Evolutionary conservation across 768 basidiomycete genomes (phyloP).

Genomic region (Psilocybe cyanescens): DNA sequence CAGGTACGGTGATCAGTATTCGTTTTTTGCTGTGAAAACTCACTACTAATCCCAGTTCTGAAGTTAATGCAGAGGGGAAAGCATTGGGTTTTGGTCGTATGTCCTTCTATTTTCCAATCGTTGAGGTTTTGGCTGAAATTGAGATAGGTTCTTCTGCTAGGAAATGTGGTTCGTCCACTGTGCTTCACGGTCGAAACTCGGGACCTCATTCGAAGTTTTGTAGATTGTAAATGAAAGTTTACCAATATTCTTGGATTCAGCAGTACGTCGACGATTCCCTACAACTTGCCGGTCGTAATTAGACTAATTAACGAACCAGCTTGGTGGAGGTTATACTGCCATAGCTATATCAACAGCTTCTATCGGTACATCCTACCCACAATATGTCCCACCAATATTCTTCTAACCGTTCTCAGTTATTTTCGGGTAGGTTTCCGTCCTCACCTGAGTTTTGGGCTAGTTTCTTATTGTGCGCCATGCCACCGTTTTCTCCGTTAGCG

Average conservation of each 20-base stretch:
- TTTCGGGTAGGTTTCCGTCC: conserved; percentile 63
- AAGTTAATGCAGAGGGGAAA: conserved; percentile 64
- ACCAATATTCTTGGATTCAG: conserved; percentile 81
- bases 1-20: conserved; percentile 43
- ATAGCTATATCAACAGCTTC: conserved; percentile 76
- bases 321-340: conserved; percentile 75
- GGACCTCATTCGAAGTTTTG: not conserved
- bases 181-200: too few species aligned
- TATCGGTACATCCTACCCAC: conserved; percentile 49
- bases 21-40: not conserved
- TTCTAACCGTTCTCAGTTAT: conserved; percentile 50
- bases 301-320: conserved; percentile 24
- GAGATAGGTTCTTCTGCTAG: conserved; percentile 77
- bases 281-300: not conserved
- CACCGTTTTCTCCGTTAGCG: conserved; percentile 46
- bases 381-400: not conserved
- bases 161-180: conserved; percentile 71
- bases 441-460: not conserved
- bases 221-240: conserved; percentile 84
- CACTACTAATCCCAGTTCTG: conserved; percentile 3
- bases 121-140: not conserved
- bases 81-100: conserved; percentile 93
- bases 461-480: not conserved
- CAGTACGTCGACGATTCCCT: conserved; percentile 41
- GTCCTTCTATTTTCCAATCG: conserved; percentile 15